These are phyloP conservation scores for Elaeis oleifera DNA, from an alignment of 202 grass and related monocot genomes.

Conservation along the genomic window DNA sequence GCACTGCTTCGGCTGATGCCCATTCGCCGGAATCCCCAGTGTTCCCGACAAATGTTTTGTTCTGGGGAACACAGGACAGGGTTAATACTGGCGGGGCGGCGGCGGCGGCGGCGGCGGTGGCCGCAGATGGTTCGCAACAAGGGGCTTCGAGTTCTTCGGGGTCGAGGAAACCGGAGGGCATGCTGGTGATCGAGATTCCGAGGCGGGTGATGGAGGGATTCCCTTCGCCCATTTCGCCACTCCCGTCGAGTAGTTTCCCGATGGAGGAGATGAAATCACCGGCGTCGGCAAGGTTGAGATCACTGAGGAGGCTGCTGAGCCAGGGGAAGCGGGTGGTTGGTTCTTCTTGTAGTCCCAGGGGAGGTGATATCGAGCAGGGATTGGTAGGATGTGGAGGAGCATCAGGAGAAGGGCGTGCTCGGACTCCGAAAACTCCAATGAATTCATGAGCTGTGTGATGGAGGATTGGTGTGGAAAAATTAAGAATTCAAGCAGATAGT, in stretches of 20 bases:
- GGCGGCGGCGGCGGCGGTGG: not conserved
- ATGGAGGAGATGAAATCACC: slow-evolving; percentile 1
- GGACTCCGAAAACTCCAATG: not conserved
- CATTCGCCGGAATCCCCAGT: not conserved
- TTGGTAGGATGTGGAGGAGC: not conserved
- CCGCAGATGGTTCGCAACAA: not conserved
- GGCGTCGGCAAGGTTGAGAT: not conserved
- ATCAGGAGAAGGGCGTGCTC: not conserved
- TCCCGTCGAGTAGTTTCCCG: slow-evolving; percentile 8
- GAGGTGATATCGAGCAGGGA: not conserved
- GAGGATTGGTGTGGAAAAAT: too few species aligned
- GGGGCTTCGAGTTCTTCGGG: not conserved
- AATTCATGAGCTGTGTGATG: not conserved
- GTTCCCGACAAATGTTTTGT: slow-evolving; percentile 10
- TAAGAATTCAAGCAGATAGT: too few species aligned
- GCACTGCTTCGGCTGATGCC: not conserved
- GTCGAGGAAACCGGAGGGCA: not conserved
- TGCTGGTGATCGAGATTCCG: slow-evolving; percentile 8
- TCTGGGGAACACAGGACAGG: not conserved
- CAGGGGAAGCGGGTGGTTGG: not conserved
- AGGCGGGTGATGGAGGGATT: not conserved
- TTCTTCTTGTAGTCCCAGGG: not conserved
- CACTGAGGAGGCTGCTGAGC: slow-evolving; percentile 6
- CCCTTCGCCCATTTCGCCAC: not conserved
- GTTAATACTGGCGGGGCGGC: not conserved